Evolutionary conservation across 2,329 filamentous ascomycete species (phyloP), one percentile per base, ranked within the genome.

Genomic region (Trichoderma guizhouense): DNA sequence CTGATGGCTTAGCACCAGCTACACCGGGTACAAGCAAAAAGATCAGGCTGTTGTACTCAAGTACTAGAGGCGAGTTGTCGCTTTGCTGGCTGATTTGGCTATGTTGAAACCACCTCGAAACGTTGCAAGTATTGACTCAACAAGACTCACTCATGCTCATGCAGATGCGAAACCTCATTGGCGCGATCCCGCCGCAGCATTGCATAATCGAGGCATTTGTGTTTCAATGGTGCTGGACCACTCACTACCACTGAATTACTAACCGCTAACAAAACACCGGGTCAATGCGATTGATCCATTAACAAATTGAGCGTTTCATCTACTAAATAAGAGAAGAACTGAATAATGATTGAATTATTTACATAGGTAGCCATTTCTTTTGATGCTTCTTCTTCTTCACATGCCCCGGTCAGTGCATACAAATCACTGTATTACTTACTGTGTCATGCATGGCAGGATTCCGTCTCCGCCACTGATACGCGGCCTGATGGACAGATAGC

Each of bases 141-240:
- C 21, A 18, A 21, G 18, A 15, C 18, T 43, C 39, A 43, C 39
- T 39, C 32, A 39, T 36, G 51, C 24, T 39, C 1, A 47, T 18
- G 47, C 28, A 53, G 39, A 30, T 7, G 18, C 24, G 28, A 24
- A 30, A 15, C 26, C 66, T 34, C 28, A 69, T 69, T 69, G 66
- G 66, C 55, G 55, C 66, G 32, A 69, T 69, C 26, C 21, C 15
- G 66, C 55, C 36, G 36, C 21, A 32, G 30, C 55, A 69, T 69
- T 69, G 66, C 66, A 60, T 69, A 69, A 69, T 60, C 66, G 55
- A 60, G 66, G 66, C 26, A 51, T 21, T 34, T 43, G 26, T n/a
- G 39, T n/a, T 39, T 39, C 34, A 36, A 36, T 36, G 34, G 34
- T 36, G 3, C 30, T 43, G 39, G 39, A 43, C 39, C 39, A 43